A percentile compares a stretch with the other conserved stretches of the same genome.
phyloP scores from a whole-genome alignment of 2,329 filamentous ascomycete species.

The Lachnellula occidentalis region DNA sequence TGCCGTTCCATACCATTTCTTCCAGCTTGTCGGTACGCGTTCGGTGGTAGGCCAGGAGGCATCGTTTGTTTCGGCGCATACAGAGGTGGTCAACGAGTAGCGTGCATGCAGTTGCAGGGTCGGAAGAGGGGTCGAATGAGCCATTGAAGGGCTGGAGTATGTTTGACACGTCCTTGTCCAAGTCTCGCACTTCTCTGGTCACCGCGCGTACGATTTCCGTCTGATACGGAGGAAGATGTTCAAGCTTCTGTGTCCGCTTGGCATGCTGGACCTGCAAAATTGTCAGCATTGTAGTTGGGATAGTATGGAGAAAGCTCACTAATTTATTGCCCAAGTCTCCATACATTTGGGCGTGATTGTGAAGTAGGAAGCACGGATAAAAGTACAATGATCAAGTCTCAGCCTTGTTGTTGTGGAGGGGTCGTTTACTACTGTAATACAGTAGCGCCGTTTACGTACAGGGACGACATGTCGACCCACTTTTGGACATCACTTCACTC shows the following conservation, averaged over 20 bases:
- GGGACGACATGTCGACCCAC: not conserved
- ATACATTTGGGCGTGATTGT: slow-evolving; percentile 48
- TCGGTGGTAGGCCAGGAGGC: slow-evolving; percentile 87
- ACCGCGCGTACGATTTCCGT: slow-evolving; percentile 84
- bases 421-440: slow-evolving; percentile 6
- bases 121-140: slow-evolving; percentile 78
- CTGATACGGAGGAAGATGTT: slow-evolving; percentile 85
- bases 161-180: slow-evolving; percentile 77
- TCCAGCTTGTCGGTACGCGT: slow-evolving; percentile 88
- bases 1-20: slow-evolving; percentile 86
- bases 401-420: slow-evolving; percentile 9
- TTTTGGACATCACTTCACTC: not conserved
- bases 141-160: slow-evolving; percentile 79
- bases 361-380: not conserved
- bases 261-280: slow-evolving; percentile 76
- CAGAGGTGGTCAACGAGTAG: slow-evolving; percentile 89
- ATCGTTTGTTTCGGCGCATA: slow-evolving; percentile 95
- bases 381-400: not conserved
- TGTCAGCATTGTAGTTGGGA: slow-evolving; percentile 3
- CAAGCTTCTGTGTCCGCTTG: slow-evolving; percentile 84
- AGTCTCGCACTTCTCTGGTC: slow-evolving; percentile 85
- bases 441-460: not conserved
- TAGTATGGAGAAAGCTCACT: slow-evolving; percentile 35
- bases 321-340: slow-evolving; percentile 66
- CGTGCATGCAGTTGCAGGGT: slow-evolving; percentile 80